phyloP scores from a whole-genome alignment of 2,329 filamentous ascomycete genomes.

The Botrytis cinerea region DNA sequence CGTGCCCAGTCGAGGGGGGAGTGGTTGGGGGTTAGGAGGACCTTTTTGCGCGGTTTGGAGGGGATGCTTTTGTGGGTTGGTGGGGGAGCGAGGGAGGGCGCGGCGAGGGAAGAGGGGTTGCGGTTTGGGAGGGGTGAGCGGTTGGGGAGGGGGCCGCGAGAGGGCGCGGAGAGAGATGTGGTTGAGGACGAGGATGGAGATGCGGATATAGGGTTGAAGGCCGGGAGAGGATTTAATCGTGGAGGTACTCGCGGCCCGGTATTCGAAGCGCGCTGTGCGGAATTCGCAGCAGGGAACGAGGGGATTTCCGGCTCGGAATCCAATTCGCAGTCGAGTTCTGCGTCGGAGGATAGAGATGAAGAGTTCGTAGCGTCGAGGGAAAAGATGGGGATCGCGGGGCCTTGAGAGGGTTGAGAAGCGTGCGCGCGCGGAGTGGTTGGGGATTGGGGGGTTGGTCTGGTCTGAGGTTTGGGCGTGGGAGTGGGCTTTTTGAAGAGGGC shows the following conservation, averaged over 20 bases:
- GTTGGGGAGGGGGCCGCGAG: constrained; percentile 35
- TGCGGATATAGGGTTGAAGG: constrained; percentile 21
- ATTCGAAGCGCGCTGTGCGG: constrained; percentile 51
- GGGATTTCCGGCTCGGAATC: constrained; percentile 32
- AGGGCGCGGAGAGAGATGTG: constrained; percentile 23
- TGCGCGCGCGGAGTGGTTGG: constrained; percentile 56
- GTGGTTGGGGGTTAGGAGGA: constrained; percentile 84
- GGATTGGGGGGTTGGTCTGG: constrained; percentile 32
- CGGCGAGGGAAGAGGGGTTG: constrained; percentile 40
- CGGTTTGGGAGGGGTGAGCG: constrained; percentile 33
- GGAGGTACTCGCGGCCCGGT: constrained; percentile 30
- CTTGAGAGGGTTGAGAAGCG: constrained; percentile 10
- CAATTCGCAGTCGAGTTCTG: not conserved
- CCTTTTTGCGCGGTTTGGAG: constrained; percentile 64
- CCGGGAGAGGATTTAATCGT: constrained; percentile 30
- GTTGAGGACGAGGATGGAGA: too few species aligned
- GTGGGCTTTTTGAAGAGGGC: constrained; percentile 36
- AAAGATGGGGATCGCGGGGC: constrained; percentile 31
- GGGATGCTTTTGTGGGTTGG: constrained; percentile 46
- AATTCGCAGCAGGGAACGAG: constrained; percentile 54
- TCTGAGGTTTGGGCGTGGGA: not conserved
- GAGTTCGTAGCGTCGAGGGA: constrained; percentile 29
- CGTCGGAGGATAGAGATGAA: not conserved
- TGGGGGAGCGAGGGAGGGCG: constrained; percentile 53
- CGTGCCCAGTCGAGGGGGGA: constrained; percentile 96